Evolutionary conservation across 768 basidiomycete species (phyloP).

Genomic region (Kwoniella sp.): DNA sequence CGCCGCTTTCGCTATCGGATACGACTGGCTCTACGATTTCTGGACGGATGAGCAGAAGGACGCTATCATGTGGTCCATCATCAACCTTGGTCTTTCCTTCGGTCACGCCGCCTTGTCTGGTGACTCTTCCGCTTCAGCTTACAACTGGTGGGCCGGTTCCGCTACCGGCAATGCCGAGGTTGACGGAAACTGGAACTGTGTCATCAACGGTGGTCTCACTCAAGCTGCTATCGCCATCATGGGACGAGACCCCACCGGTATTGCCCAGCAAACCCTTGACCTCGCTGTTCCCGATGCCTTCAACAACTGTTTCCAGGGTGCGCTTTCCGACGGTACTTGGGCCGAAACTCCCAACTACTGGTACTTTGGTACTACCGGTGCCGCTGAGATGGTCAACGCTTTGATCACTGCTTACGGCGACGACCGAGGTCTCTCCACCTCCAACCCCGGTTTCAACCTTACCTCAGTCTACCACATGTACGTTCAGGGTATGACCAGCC

Average conservation of each 20-base stretch:
- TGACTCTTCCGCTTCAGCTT: constrained; percentile 48
- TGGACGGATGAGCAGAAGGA: constrained; percentile 75
- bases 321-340: constrained; percentile 80
- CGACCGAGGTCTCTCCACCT: constrained; percentile 69
- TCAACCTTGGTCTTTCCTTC: constrained; percentile 72
- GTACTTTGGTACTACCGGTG: constrained; percentile 82
- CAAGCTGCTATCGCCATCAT: constrained; percentile 87
- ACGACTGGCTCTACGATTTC: constrained; percentile 91
- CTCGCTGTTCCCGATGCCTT: constrained; percentile 74
- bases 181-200: constrained; percentile 96
- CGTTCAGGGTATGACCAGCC: constrained; percentile 74
- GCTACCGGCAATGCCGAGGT: constrained; percentile 42
- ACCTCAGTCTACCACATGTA: constrained; percentile 92
- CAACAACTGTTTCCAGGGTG: constrained; percentile 67
- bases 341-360: constrained; percentile 77
- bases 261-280: constrained; percentile 67
- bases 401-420: constrained; percentile 84
- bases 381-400: constrained; percentile 83
- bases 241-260: constrained; percentile 70
- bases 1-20: constrained; percentile 85
- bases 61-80: constrained; percentile 70
- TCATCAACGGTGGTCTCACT: constrained; percentile 84
- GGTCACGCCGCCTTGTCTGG: constrained; percentile 65
- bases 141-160: constrained; percentile 73
- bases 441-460: constrained; percentile 69